These are phyloP conservation scores for Eucalyptus cloeziana DNA, from an alignment of 345 rosid genomes.

Conservation along the genomic window DNA sequence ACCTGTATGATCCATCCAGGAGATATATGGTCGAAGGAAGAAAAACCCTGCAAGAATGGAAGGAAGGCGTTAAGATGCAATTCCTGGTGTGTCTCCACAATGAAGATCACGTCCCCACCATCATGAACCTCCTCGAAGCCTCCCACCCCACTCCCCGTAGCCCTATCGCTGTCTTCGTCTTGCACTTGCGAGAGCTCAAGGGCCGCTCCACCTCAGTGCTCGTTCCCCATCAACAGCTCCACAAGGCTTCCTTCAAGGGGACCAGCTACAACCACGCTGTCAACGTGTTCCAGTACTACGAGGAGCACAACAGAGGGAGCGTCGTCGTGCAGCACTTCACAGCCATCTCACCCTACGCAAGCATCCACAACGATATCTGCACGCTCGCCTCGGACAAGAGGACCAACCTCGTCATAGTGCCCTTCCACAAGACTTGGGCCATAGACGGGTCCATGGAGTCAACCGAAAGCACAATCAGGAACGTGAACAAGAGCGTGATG, in stretches of 20 bases:
- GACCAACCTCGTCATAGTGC: not conserved
- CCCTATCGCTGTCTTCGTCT: constrained; percentile 1
- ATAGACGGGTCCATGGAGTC: not conserved
- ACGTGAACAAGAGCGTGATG: constrained; percentile 1
- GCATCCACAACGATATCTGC: constrained; percentile 13
- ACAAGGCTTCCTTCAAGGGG: not conserved
- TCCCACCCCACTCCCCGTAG: constrained; percentile 3
- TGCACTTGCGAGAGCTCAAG: constrained; percentile 12
- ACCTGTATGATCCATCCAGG: constrained; percentile 19
- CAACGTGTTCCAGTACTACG: constrained; percentile 9
- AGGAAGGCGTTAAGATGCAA: constrained; percentile 1
- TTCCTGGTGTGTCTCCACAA: constrained; percentile 12
- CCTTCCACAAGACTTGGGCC: constrained; percentile 6
- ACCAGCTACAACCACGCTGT: not conserved
- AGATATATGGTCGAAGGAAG: constrained; percentile 7
- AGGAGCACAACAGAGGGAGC: not conserved
- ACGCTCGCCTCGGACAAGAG: constrained; percentile 4
- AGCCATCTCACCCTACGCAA: constrained; percentile 5
- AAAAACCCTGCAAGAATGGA: constrained; percentile 3
- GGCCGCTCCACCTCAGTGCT: constrained; percentile 14
- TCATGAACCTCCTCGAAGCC: constrained; percentile 11
- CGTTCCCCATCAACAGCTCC: not conserved
- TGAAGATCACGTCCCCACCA: constrained; percentile 2
- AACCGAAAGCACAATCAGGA: not conserved
- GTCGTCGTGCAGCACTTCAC: constrained; percentile 5